phyloP scores from a whole-genome alignment of 1,139 yeast species.

The Groenewaldozyma auringiensis region DNA sequence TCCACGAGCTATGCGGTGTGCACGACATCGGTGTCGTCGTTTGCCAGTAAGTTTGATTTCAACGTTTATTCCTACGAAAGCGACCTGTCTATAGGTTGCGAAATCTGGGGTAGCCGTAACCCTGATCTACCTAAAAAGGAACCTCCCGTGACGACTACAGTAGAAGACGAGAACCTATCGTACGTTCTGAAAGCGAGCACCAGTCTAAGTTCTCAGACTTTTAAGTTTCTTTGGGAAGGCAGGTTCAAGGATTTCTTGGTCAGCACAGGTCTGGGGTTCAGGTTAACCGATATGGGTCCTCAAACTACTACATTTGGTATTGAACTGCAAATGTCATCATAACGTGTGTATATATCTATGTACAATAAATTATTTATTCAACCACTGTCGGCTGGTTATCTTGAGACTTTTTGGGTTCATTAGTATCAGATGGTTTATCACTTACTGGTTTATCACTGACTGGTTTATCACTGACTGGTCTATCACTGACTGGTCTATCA shows the following conservation, averaged over 20 bases:
- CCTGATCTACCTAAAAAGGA: background rate
- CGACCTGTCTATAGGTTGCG: slow-evolving; percentile 79
- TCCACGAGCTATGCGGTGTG: slow-evolving; percentile 84
- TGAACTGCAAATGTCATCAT: slow-evolving; percentile 32
- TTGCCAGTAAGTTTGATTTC: slow-evolving; percentile 81
- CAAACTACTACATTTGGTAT: slow-evolving; percentile 31
- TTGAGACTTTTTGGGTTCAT: no score
- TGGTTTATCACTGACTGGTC: no score
- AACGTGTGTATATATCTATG: background rate
- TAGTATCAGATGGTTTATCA: no score
- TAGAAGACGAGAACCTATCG: background rate
- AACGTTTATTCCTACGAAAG: slow-evolving; percentile 87
- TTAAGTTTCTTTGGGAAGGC: slow-evolving; percentile 83
- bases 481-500: no score
- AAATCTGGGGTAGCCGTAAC: slow-evolving; percentile 47
- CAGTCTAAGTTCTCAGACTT: slow-evolving; percentile 52
- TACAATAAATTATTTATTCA: no score
- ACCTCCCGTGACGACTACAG: background rate
- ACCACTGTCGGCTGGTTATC: no score
- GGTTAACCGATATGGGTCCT: slow-evolving; percentile 28
- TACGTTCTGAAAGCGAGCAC: slow-evolving; percentile 54
- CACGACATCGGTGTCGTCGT: slow-evolving; percentile 67
- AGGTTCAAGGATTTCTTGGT: slow-evolving; percentile 70
- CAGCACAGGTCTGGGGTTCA: slow-evolving; percentile 61
- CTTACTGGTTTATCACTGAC: no score